Base-by-base conservation (phyloP, 345 rosid genomes). In the Lumnitzera racemosa region DNA sequence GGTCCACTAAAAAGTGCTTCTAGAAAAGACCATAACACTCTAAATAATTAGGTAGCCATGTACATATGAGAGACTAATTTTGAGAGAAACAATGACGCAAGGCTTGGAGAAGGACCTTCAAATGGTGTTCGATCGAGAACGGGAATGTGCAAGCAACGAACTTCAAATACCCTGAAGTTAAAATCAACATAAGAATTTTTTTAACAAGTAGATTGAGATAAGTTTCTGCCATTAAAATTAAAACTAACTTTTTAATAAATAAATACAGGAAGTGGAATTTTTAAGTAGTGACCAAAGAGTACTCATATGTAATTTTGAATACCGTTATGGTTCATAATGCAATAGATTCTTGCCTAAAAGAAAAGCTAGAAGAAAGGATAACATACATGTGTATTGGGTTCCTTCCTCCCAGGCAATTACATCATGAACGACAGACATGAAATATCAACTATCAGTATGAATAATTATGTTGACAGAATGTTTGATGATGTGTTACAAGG, bases 81-180 rank as follows among this genome's bases (percentile, higher is more conserved):
- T 12, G 36, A 20, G 41, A 16, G 8, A 53, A 53, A 4, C 13
- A 27, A 48, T 41, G 11, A 51, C n/a, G 15, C 36, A 12, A 23
- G 47, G 51, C 11, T 20, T 48, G 6, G 15, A 57, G n/a, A 14
- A 23, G 49, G 50, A 83, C 96, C 96, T 78, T 82, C 80, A 56
- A 82, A 87, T 36, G 96, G 87, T 41, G 91, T 92, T 63, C 83
- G 76, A 68, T 89, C 91, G 46, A 61, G 49, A 59, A 80, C 82
- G 11, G 97, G 98, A 78, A 92, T 73, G 69, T 89, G 98, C 67
- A 92, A 81, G 79, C 96, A 89, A 72, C 71, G 67, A 62, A 89
- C 88, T 72, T 89, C 80, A 77, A 92, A 92, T 49, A 72, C 86
- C 80, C 98, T 92, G 89, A 69, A 75, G 49, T 51, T 50, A 46